Base-by-base conservation (phyloP, 176 grass and related monocot genomes). In the Oryza nivara region DNA sequence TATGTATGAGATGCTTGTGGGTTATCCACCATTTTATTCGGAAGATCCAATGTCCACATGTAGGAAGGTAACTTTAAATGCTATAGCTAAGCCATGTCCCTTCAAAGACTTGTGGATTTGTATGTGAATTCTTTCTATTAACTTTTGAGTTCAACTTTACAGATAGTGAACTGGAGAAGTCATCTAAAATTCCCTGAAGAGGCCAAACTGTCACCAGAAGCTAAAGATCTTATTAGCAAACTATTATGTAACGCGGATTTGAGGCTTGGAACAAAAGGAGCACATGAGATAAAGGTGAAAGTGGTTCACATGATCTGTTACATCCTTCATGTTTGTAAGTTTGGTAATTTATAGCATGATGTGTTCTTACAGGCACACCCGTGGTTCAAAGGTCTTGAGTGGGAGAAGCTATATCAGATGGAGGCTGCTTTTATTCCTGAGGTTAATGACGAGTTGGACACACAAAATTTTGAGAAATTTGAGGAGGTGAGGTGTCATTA, bases 1-100 rank as follows among this genome's bases (percentile, higher is more conserved):
- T 85, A 98, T 95, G 93, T 98, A 90, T 46, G 96, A 98, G 77
- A 98, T 98, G 96, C 96, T 98, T 83, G 91, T 98, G 65, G 96
- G 96, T 41, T 95, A 98, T 78, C 96, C 93, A 9, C 96, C 96
- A 87, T 98, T 98, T 82, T 95, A 98, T 90, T 95, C 96, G 30
- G 96, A 98, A 86, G 93, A 95, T 81, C 91, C 93, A 38, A 95
- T 98, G 91, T 88, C 91, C 41, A 98, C 96, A 47, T 98, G 93
- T 72, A 92, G 89, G 74, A 98, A 98, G 96, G 96, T 98, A 68
- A 58, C 41, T 47, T 79, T 65, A 66, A 17, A 1, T 85, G 67
- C 32, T 89, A 48, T 61, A 75, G 30, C 64, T 49, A 80, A 48
- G 34, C 7, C 80, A 79, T 74, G 40, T 41, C 3, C 45, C 77